Conservation (phyloP, 2,329 filamentous ascomycete genomes). For the Ambrosiella beaveri region DNA sequence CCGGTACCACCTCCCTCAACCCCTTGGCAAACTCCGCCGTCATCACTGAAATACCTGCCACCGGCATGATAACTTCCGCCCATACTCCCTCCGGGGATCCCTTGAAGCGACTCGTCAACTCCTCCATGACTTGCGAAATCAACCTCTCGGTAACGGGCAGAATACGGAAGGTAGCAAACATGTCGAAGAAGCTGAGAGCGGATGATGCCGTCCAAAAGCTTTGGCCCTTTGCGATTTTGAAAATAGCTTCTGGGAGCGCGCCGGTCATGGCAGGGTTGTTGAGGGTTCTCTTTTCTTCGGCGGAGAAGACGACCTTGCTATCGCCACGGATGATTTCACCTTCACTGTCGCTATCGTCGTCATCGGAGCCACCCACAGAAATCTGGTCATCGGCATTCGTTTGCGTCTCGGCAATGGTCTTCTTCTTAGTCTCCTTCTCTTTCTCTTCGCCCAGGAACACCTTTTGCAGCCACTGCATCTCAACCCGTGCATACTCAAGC, state of each 20-base stretch:
- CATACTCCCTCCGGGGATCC: constrained; percentile 45
- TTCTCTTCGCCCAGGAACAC: constrained; percentile 37
- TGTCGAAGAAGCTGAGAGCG: constrained; percentile 62
- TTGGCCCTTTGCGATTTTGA: constrained; percentile 69
- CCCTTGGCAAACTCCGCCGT: constrained; percentile 58
- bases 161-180: constrained; percentile 54
- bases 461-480: constrained; percentile 81
- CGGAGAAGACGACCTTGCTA: constrained; percentile 27
- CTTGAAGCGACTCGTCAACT: constrained; percentile 42
- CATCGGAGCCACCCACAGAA: constrained; percentile 25
- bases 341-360: constrained; percentile 26
- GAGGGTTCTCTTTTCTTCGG: constrained; percentile 32
- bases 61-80: constrained; percentile 53
- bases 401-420: constrained; percentile 31
- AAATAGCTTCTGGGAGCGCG: constrained; percentile 86
- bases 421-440: constrained; percentile 44
- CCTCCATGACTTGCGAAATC: constrained; percentile 53
- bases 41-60: constrained; percentile 44
- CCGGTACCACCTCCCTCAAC: constrained; percentile 46
- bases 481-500: constrained; percentile 77
- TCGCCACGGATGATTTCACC: constrained; percentile 27
- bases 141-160: constrained; percentile 42
- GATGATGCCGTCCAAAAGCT: constrained; percentile 48
- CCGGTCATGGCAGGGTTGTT: constrained; percentile 73
- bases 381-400: constrained; percentile 33